Evolutionary conservation across 2,329 filamentous ascomycete species (phyloP).

Genomic region (Fusarium nelsonii): DNA sequence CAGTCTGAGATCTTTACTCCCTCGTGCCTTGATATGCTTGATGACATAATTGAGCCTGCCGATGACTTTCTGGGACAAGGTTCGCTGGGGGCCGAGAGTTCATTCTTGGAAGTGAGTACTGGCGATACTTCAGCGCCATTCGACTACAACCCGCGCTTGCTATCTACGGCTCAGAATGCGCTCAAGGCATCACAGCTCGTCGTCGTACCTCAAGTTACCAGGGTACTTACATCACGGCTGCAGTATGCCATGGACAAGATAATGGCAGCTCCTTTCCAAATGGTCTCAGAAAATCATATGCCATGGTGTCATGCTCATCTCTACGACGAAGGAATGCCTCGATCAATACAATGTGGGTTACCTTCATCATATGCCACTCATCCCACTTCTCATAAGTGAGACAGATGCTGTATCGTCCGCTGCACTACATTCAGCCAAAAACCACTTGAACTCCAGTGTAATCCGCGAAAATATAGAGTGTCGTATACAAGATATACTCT

Average conservation of each 20-base stretch:
- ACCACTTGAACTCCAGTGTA: not conserved
- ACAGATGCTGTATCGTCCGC: not conserved
- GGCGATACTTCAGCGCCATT: not conserved
- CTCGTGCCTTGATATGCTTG: not conserved
- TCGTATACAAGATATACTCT: not conserved
- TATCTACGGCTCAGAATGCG: not conserved
- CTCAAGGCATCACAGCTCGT: constrained; percentile 1
- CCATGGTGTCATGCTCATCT: constrained; percentile 9
- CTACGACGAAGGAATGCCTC: not conserved
- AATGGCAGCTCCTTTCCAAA: not conserved
- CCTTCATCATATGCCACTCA: no score
- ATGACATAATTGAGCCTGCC: not conserved
- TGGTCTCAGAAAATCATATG: not conserved
- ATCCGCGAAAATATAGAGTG: constrained; percentile 10
- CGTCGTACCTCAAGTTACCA: not conserved
- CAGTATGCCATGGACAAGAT: constrained; percentile 2
- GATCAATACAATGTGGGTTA: not conserved
- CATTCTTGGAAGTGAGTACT: not conserved
- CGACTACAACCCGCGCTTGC: accelerated
- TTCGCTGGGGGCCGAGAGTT: not conserved
- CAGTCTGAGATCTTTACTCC: not conserved
- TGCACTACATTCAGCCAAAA: not conserved
- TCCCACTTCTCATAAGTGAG: not conserved
- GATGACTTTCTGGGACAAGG: not conserved
- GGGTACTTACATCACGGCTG: not conserved